Conservation (phyloP, 441 rosid genomes). For the Biscutella laevigata region DNA sequence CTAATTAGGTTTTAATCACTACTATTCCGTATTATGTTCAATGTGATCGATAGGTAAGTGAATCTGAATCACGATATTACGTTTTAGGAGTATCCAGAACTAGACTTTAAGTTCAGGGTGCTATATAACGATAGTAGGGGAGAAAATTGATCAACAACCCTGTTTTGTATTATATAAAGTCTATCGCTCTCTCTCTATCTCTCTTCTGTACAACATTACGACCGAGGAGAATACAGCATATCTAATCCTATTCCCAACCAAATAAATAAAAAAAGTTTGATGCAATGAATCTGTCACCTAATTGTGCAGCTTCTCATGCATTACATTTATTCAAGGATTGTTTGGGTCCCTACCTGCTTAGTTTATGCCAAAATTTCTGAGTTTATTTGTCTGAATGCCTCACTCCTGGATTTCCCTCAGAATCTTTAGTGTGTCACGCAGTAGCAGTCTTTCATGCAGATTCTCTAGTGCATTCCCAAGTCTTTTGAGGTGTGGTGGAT, state of each 20-base stretch:
- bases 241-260: slow-evolving; percentile 12
- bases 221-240: slow-evolving; percentile 10
- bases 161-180: slow-evolving; percentile 19
- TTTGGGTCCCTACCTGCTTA: not conserved
- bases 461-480: slow-evolving; percentile 1
- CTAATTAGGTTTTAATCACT: no score
- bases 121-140: no score
- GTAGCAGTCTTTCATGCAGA: not conserved
- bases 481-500: not conserved
- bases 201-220: slow-evolving; percentile 20
- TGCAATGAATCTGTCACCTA: no score
- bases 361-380: not conserved
- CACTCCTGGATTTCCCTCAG: slow-evolving; percentile 3
- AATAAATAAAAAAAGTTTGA: not conserved
- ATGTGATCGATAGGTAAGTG: no score
- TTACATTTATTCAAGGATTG: slow-evolving; percentile 5
- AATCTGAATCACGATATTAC: no score
- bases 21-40: no score
- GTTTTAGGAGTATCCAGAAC: no score
- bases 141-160: no score
- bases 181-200: not conserved
- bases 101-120: no score
- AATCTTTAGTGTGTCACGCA: slow-evolving; percentile 9
- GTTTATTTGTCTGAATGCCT: not conserved
- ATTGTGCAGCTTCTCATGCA: no score